Percentiles rank a stretch among this genome's conserved stretches.
These are phyloP conservation scores for Saccharomycopsis sp. DNA, from an alignment of 805 yeast genomes.

Conservation along the genomic window DNA sequence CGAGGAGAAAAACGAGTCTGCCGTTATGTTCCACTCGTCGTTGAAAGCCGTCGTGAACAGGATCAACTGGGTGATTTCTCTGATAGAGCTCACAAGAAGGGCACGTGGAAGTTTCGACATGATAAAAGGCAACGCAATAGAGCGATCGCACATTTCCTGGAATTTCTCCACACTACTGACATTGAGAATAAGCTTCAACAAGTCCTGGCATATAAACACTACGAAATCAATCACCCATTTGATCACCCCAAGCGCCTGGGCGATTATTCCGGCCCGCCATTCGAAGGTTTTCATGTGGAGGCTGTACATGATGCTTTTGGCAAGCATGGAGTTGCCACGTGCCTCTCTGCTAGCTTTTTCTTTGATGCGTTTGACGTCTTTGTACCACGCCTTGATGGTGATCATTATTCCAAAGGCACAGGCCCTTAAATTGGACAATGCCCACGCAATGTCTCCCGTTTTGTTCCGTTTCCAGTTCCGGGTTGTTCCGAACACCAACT, in stretches of 20 bases:
- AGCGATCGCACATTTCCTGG: constrained; percentile 4
- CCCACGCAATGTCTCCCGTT: constrained; percentile 19
- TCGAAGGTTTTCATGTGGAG: neutral
- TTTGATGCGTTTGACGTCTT: constrained; percentile 10
- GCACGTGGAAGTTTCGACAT: constrained; percentile 19
- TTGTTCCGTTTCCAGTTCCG: constrained; percentile 13
- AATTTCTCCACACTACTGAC: neutral
- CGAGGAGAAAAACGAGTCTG: neutral
- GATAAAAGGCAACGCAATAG: constrained; percentile 15
- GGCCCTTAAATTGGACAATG: constrained; percentile 11
- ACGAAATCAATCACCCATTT: constrained; percentile 19
- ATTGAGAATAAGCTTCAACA: constrained; percentile 7
- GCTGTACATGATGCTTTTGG: neutral
- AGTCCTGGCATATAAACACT: constrained; percentile 17
- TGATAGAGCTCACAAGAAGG: constrained; percentile 10
- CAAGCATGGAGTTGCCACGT: neutral
- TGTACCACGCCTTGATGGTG: constrained; percentile 20
- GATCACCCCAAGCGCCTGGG: constrained; percentile 12
- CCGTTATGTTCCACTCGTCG: constrained; percentile 5
- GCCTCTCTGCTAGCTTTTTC: neutral
- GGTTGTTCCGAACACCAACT: constrained; percentile 52
- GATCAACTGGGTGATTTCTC: constrained; percentile 11
- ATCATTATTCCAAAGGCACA: constrained; percentile 20
- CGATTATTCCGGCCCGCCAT: constrained; percentile 16
- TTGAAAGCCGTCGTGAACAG: constrained; percentile 4